Evolutionary conservation across 2,329 filamentous ascomycete species (phyloP), one percentile per base, ranked within the genome.

Genomic region (Sporothrix protearum): DNA sequence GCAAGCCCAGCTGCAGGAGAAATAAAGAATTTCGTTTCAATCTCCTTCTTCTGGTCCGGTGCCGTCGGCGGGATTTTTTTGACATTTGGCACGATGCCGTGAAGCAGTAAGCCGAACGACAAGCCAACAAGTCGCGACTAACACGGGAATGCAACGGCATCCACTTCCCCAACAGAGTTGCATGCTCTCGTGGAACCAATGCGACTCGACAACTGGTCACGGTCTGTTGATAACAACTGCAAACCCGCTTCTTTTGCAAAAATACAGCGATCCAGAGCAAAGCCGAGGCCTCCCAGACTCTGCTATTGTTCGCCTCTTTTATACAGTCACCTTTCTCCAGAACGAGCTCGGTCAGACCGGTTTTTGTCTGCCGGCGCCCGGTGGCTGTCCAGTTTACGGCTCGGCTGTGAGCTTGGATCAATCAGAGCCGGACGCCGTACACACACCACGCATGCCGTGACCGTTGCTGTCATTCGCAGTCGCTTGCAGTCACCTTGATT

Each of bases 71-170:
- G 59, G 36, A 28, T 9, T 45, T 45, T 12, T 61, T 45, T 10
- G 55, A n/a, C 55, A n/a, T 49, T 47, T 30, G 2, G 19, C 42
- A 12, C 61, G 61, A 47, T 66, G 42, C 25, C 63, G 63, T 49
- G 63, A 66, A 49, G 28, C 25, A 66, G 63, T 66, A 49, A 66
- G 28, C 47, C 66, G 66, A 59, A 47, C 30, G 30, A 63, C 33
- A 39, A 45, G 59, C n/a, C 25, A 28, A 12, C 49, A 8, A 12
- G 16, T 39, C 30, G 59, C 36, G 33, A 28, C 36, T 64, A 64
- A 64, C 22, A 45, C 59, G 59, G 59, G 25, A 45, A 28, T 28
- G 36, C 59, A 64, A 22, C 36, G 22, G 30, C 55, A 59, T 59
- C 55, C 55, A 64, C 59, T 25, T 25, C 16, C 22, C 45, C 59